Evolutionary conservation across 768 basidiomycete species (phyloP), one percentile per base, ranked within the genome.

Genomic region (Lyophyllum shimeji): DNA sequence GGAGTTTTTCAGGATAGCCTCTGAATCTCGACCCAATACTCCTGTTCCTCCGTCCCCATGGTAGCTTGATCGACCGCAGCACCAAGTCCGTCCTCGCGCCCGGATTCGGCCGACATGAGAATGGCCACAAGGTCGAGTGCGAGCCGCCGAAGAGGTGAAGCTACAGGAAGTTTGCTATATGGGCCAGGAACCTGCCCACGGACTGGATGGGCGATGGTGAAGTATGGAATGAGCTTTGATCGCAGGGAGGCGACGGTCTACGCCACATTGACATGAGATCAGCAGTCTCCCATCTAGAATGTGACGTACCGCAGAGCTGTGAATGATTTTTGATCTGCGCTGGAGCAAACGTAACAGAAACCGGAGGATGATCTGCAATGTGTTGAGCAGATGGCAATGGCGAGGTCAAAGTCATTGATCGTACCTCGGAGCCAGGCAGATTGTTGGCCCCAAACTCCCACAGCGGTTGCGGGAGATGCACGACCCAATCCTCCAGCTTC

Each of bases 361-460:
- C 11, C 78, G 77, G 23, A 92, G 66, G 40, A 92, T 81, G 15
- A 71, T 72, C 82, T 87, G 51, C 34, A 31, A 13, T 46, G 25
- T 49, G 21, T 27, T 21, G 37, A 50, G 40, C 44, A 51, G 58
- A 66, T 42, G 60, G 47, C 24, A 40, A 48, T 47, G 20, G 18
- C 27, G 40, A 25, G 46, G 21, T 20, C 44, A n/a, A 17, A 51
- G 40, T 21, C 21, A 39, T 46, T 25, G 31, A 9, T 42, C 76
- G 60, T 49, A 90, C 93, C 80, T 90, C 84, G 0, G 86, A 85
- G 3, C 80, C 72, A 1, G 69, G 61, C 17, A 80, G 66, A 65
- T 91, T 82, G 51, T 70, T 80, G 9, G 69, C 70, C 2, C 88
- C 87, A 9, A 89, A 69, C 68, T 98, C 95, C 95, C 95, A 98